Conservation (phyloP, 805 yeast species). For the Kluyveromyces nonfermentans region DNA sequence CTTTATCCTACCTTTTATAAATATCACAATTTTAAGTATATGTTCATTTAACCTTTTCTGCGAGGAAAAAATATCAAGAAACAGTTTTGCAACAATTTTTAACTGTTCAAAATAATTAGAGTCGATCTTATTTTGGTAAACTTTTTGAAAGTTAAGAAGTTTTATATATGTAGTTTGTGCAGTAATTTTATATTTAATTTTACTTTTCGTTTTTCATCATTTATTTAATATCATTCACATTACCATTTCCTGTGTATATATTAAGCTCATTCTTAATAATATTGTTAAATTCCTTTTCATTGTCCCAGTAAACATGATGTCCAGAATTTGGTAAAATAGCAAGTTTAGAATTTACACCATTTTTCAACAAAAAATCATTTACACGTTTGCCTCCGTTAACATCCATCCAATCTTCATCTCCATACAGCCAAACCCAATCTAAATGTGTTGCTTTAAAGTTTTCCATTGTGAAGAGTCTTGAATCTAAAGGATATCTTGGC, state of each 20-base stretch:
- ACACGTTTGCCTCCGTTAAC: conserved; percentile 32
- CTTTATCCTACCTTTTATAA: neutral
- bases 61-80: too few relatives aligned
- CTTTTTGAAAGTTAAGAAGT: too few relatives aligned
- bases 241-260: too few relatives aligned
- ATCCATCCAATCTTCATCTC: conserved; percentile 68
- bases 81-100: too few relatives aligned
- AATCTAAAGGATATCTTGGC: conserved; percentile 64
- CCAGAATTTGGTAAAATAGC: conserved; percentile 49
- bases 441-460: conserved; percentile 42
- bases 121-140: too few relatives aligned
- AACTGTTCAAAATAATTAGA: too few relatives aligned
- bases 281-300: conserved; percentile 43
- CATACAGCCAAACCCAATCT: conserved; percentile 77
- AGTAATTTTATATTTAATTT: too few relatives aligned
- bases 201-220: too few relatives aligned
- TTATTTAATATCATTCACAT: too few relatives aligned
- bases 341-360: conserved; percentile 26
- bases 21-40: too few relatives aligned
- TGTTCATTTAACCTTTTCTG: too few relatives aligned
- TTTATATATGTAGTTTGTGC: too few relatives aligned
- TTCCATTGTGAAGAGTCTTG: conserved; percentile 18
- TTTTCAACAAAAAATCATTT: conserved; percentile 18
- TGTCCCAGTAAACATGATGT: conserved; percentile 74
- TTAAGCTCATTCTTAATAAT: conserved; percentile 45